phyloP scores from a whole-genome alignment of 2,329 filamentous ascomycete genomes.

The Cadophora sp. region DNA sequence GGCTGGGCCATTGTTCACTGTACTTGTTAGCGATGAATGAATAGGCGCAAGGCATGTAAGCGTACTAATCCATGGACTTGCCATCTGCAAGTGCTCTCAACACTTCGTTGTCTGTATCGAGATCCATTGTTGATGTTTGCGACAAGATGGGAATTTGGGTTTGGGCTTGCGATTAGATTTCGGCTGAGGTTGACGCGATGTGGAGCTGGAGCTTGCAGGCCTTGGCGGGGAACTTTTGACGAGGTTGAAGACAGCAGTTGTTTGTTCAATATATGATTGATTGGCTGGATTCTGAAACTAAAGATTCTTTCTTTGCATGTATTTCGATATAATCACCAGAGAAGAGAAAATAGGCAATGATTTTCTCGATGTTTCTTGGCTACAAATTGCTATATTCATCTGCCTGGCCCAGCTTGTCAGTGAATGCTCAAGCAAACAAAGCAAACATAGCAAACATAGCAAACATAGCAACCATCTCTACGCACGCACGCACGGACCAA shows the following conservation, averaged over 20 bases:
- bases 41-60: conserved; percentile 24
- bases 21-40: conserved; percentile 32
- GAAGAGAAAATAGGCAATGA: no score
- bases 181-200: conserved; percentile 23
- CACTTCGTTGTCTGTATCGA: conserved; percentile 56
- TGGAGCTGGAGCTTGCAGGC: not conserved
- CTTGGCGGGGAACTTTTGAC: conserved; percentile 7
- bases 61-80: conserved; percentile 62
- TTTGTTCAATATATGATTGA: no score
- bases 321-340: no score
- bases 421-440: no score
- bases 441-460: not conserved
- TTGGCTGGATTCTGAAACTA: no score
- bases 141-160: conserved; percentile 31
- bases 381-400: no score
- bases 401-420: no score
- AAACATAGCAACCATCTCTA: not conserved
- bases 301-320: no score
- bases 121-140: conserved; percentile 55
- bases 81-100: conserved; percentile 55
- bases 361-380: no score
- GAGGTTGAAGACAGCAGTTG: not conserved
- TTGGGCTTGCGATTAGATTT: conserved; percentile 22
- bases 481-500: not conserved
- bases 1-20: conserved; percentile 48